Evolutionary conservation across 148 eudicot genomes (phyloP), one percentile per base, ranked within the genome.

Genomic region (Rhododendron simsii): DNA sequence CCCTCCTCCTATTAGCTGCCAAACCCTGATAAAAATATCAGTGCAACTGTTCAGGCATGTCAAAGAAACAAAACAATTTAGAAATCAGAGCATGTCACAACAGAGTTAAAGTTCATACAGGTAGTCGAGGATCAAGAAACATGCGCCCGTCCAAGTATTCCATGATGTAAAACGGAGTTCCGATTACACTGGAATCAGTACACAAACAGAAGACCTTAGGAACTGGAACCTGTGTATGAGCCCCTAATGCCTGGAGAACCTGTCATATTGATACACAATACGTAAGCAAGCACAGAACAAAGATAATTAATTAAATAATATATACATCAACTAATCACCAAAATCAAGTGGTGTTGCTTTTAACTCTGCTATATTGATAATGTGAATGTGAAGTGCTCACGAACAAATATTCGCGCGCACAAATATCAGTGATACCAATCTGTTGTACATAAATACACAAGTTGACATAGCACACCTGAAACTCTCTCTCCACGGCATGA

Each of bases 401-500:
- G 20, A 28, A 53, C 26, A 81, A 8, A 33, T 33, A 53, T 18
- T 33, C 16, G 21, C 14, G n/a, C 81, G 44, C 51, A 44, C 26
- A 44, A 23, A 41, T 5, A 71, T 71, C 53, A 44, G 30, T 45
- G 3, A 71, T 78, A 21, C 57, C 28, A 14, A 35, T 81, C 74
- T 39, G 39, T 35, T 12, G 2, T 79, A 7, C 35, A 41, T 33
- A 47, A 13, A 82, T 30, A 28, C 33, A 45, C 44, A 26, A 33
- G 75, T 85, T 78, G 45, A 69, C 28, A 6, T 4, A 81, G 47
- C 78, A 80, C 50, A 89, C 99, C 96, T 95, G 94, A 89, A 85
- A 96, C 87, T 96, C 99, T 93, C 98, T 94, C 92, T 96, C 99
- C 71, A 96, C 95, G 61, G 99, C 98, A 92, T 96, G 99, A 41